Percentiles rank a stretch among this genome's conserved stretches.
Evolutionary conservation across 73 alveolate genomes (phyloP).

Genomic region (Paramecium sonneborni): DNA sequence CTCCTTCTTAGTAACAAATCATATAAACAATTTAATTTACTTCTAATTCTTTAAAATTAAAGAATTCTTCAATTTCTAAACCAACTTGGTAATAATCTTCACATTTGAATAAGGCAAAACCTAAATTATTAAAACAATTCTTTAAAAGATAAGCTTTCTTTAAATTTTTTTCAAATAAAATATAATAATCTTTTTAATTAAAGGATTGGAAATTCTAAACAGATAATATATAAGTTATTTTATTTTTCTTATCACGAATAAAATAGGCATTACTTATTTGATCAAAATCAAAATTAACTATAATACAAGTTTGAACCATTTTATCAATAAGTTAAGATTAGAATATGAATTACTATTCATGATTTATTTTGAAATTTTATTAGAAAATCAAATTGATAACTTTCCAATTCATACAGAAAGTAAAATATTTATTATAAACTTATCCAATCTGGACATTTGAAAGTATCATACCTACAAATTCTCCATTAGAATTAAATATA

Average conservation of each 20-base stretch:
- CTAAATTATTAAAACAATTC: neutral
- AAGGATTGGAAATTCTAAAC: neutral
- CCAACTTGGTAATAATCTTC: neutral
- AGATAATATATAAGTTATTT: neutral
- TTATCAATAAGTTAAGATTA: neutral
- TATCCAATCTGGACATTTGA: neutral
- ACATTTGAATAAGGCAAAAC: neutral
- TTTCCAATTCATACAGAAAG: conserved; percentile 17
- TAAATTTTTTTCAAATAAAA: neutral
- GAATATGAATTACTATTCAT: neutral
- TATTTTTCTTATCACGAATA: neutral
- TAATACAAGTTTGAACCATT: neutral
- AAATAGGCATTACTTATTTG: neutral
- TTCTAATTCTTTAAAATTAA: neutral
- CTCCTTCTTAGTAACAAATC: neutral
- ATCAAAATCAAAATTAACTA: neutral
- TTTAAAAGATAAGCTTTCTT: neutral
- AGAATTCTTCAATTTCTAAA: neutral
- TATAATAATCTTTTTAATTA: neutral
- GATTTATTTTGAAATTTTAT: neutral
- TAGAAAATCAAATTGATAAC: neutral
- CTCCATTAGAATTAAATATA: conserved; percentile 4
- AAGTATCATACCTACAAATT: conserved; percentile 21
- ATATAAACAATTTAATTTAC: neutral
- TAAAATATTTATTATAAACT: neutral